Evolutionary conservation across 1,139 yeast species (phyloP), one percentile per base, ranked within the genome.

Genomic region (Suhomyces kunorum): DNA sequence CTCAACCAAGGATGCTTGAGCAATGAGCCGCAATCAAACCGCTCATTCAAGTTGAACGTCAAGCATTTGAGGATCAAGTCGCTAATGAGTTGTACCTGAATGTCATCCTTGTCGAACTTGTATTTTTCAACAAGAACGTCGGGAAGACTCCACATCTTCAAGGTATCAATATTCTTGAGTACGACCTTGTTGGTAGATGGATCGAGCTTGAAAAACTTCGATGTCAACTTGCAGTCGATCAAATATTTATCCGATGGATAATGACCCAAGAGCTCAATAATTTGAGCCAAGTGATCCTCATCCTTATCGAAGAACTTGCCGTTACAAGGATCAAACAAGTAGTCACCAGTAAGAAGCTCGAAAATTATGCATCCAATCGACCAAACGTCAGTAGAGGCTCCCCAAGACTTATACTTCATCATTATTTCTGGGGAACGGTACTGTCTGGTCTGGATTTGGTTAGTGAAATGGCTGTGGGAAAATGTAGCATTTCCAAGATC

Each of bases 401-500:
- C 95, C 95, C 95, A 87, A 14, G 71, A 59, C 13, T 80, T 73
- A 34, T 89, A 86, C 35, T 82, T 63, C 38, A 78, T 68, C 18
- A 77, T 64, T 28, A 86, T 83, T 59, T 87, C 96, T 0, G 95
- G 95, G 1, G 94, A 76, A 26, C 96, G 67, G 59, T 87, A 87
- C 58, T 87, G 95, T 33, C 96, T 70, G 1, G 96, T 87, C 62
- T 87, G 95, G 48, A 87, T 86, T 55, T 85, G 92, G 59, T 85
- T 79, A 13, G 95, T 84, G 61, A 83, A 85, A 59, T 87, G 95
- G 32, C 73, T 74, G 53, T 78, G 68, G 8, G 76, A 69, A 77
- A 84, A 84, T 49, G 95, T 86, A 0, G 95, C 94, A 58, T 87
- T 87, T 16, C 96, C 96, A 40, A 87, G 71, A 57, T 87, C 96